phyloP scores from a whole-genome alignment of 169 alveolate genomes.

The Plasmodium vinckei region DNA sequence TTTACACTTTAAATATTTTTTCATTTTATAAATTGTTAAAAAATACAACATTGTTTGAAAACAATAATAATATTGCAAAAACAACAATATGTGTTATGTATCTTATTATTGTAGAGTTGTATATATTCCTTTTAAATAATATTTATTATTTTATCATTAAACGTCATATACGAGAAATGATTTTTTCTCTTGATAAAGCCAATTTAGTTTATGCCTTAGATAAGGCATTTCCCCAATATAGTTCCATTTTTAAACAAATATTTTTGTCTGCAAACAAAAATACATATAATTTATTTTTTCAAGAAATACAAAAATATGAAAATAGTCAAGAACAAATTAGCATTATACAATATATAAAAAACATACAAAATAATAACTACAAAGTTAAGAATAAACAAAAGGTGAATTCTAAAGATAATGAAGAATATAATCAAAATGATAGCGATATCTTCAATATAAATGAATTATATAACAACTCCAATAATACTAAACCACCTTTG shows the following conservation, averaged over 20 bases:
- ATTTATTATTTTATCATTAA: constrained; percentile 25
- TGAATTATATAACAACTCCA: no score
- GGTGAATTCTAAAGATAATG: constrained; percentile 1
- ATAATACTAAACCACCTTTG: no score
- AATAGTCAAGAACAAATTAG: not conserved
- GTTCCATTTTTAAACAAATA: constrained; percentile 12
- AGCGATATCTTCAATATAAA: no score
- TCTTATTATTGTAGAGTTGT: constrained; percentile 29
- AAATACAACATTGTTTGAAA: not conserved
- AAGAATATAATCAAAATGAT: not conserved
- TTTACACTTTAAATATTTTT: constrained; percentile 30
- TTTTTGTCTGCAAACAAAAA: constrained; percentile 6
- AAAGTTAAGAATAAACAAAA: constrained; percentile 4
- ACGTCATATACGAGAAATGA: constrained; percentile 7
- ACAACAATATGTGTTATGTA: constrained; percentile 18
- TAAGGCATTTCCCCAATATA: constrained; percentile 39
- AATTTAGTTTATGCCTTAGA: constrained; percentile 44
- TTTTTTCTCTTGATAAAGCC: constrained; percentile 27
- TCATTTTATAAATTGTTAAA: constrained; percentile 28
- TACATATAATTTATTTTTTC: not conserved
- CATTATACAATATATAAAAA: not conserved
- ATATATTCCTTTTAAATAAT: constrained; percentile 46
- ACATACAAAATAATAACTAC: not conserved
- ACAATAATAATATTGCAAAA: constrained; percentile 13
- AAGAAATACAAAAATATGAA: constrained; percentile 13